These are phyloP conservation scores for Macadamia integrifolia DNA, from an alignment of 164 flowering plant species.

Conservation along the genomic window DNA sequence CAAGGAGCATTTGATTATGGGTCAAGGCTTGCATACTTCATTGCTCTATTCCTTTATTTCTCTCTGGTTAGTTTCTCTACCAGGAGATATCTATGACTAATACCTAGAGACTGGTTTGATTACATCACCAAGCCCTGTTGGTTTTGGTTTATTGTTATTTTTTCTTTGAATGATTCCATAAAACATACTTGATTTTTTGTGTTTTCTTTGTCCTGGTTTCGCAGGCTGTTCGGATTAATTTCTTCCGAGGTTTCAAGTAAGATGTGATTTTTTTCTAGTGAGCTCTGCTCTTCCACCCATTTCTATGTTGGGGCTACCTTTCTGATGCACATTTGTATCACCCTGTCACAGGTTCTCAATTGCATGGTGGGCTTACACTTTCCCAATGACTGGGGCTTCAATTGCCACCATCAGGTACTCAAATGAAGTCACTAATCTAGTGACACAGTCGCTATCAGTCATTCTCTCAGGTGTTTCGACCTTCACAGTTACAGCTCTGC, in stretches of 20 bases:
- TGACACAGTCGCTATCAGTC: constrained; percentile 40
- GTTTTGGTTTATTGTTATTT: not conserved
- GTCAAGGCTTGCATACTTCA: constrained; percentile 61
- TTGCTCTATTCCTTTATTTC: constrained; percentile 69
- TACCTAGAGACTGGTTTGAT: too few species aligned
- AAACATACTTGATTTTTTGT: not conserved
- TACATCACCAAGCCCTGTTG: too few species aligned
- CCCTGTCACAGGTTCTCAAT: not conserved
- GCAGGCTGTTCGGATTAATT: not conserved
- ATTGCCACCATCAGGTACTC: not conserved
- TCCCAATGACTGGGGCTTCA: not conserved
- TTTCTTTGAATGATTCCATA: not conserved
- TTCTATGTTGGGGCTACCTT: not conserved
- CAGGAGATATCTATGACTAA: not conserved
- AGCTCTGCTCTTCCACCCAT: not conserved
- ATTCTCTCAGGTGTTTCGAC: constrained; percentile 45
- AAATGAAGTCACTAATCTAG: constrained; percentile 16
- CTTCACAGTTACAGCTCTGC: constrained; percentile 48
- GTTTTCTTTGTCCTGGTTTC: not conserved
- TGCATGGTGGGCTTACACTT: not conserved
- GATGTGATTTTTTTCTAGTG: not conserved
- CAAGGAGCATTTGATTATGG: constrained; percentile 59
- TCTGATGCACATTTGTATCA: not conserved
- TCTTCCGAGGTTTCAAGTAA: not conserved
- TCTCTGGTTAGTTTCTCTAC: constrained; percentile 52